Evolutionary conservation across 768 basidiomycete species (phyloP).

Genomic region (Termitomyces sp.): DNA sequence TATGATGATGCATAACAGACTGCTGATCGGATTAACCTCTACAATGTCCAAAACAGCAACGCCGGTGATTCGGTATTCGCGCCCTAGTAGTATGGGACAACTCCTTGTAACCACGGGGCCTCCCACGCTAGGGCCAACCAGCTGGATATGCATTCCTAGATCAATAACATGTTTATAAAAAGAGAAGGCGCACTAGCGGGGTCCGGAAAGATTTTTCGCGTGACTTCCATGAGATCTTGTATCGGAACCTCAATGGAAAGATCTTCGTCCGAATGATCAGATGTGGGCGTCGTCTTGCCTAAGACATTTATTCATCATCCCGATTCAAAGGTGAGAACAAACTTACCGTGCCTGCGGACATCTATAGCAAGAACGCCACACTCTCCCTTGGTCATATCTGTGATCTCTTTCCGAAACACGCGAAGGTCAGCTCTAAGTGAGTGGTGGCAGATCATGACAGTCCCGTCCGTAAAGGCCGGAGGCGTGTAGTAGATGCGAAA

Average conservation of each 20-base stretch:
- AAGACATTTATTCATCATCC: not conserved
- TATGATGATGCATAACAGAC: not conserved
- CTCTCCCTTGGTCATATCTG: slow-evolving; percentile 55
- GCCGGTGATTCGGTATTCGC: slow-evolving; percentile 69
- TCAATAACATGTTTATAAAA: slow-evolving; percentile 45
- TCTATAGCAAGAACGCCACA: slow-evolving; percentile 83
- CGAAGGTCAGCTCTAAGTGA: slow-evolving; percentile 86
- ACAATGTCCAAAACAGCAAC: slow-evolving; percentile 88
- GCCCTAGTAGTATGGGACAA: slow-evolving; percentile 60
- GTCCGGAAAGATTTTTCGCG: slow-evolving; percentile 69
- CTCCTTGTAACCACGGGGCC: slow-evolving; percentile 82
- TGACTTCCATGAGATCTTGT: slow-evolving; percentile 66
- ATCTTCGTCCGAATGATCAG: slow-evolving; percentile 43
- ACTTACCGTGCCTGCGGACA: slow-evolving; percentile 82
- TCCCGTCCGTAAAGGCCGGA: slow-evolving; percentile 48
- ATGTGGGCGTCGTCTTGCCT: slow-evolving; percentile 64
- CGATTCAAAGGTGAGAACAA: not conserved
- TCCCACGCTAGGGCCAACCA: slow-evolving; percentile 96
- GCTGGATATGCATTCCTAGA: slow-evolving; percentile 32
- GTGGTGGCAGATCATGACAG: slow-evolving; percentile 90
- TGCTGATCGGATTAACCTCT: slow-evolving; percentile 51
- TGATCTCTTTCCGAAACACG: slow-evolving; percentile 80
- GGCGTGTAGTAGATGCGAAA: slow-evolving; percentile 84
- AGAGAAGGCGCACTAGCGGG: slow-evolving; percentile 62
- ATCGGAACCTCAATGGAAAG: slow-evolving; percentile 72